Evolutionary conservation across 2,329 filamentous ascomycete species (phyloP), one percentile per base, ranked within the genome.

Genomic region (Sporothrix humicola): DNA sequence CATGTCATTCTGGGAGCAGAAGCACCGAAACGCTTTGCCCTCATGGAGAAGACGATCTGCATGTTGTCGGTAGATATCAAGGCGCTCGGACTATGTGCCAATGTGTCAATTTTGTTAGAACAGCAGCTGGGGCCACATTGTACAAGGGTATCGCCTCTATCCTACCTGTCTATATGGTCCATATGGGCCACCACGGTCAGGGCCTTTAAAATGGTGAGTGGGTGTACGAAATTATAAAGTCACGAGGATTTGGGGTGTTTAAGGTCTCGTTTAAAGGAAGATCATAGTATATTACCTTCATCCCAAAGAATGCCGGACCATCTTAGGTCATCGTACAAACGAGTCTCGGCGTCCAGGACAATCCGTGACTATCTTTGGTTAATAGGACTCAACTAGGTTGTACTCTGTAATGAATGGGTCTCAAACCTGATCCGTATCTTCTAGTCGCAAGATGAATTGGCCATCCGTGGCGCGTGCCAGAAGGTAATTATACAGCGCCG

Each of bases 231-330:
- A 15, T 63, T 56, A 31, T 26, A 6, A 4, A n/a, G n/a, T 5
- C 31, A 37, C 31, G 31, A 37, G 31, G 31, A 37, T 37, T 7
- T 37, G 31, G 7, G 31, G 31, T 5, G 31, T 37, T 37, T 37
- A 37, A 37, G 31, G 31, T 37, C 31, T 37, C 31, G 31, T 37
- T 37, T 37, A 37, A 37, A 5, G 7, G 31, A 37, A 5, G 4
- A 37, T 37, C 31, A 37, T 37, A 37, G 3, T 37, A 37, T 37
- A 37, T 48, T n/a, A 91, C 91, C 95, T 89, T 99, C 97, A 82
- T 98, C 95, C 95, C 95, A 99, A 71, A 91, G 84, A 46, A 99
- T 84, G 0, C 95, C 94, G 20, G 94, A 92, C 96, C 96, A 99
- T 83, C 87, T 86, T 72, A 99, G 82, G 80, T 98, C 95, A 74